Evolutionary conservation across 140 eudicot genomes (phyloP).

Genomic region (Anethum foeniculum): DNA sequence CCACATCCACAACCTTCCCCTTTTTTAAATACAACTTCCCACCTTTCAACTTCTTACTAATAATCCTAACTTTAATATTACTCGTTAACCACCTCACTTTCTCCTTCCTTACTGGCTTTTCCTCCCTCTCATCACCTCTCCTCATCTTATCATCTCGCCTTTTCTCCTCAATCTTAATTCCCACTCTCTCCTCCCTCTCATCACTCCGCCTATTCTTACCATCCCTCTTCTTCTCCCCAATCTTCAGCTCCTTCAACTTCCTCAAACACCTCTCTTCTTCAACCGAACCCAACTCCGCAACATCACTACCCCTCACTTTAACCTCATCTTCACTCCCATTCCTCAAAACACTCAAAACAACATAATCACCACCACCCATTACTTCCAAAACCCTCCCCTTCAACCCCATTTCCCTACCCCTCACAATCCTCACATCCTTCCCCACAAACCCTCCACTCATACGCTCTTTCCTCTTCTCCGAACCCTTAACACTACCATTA

Average conservation of each 20-base stretch:
- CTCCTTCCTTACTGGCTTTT: conserved; percentile 12
- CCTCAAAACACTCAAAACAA: conserved; percentile 33
- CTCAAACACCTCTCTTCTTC: conserved; percentile 51
- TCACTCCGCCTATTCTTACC: conserved; percentile 13
- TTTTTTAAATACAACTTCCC: conserved; percentile 70
- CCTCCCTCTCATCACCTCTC: conserved; percentile 20
- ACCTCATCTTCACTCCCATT: conserved; percentile 36
- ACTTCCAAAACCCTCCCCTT: conserved; percentile 43
- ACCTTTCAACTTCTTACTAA: conserved; percentile 61
- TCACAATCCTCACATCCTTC: conserved; percentile 43
- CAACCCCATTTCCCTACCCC: conserved; percentile 46
- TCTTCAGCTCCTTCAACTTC: conserved; percentile 33
- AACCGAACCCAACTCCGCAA: conserved; percentile 42
- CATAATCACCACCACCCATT: conserved; percentile 22
- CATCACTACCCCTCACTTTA: conserved; percentile 27
- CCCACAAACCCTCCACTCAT: conserved; percentile 26
- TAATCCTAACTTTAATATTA: conserved; percentile 67
- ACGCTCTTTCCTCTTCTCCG: neutral
- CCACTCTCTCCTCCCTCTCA: conserved; percentile 15
- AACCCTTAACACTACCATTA: conserved; percentile 11
- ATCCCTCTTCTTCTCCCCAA: conserved; percentile 15
- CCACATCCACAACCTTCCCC: conserved; percentile 84
- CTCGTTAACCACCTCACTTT: conserved; percentile 51
- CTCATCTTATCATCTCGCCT: conserved; percentile 16
- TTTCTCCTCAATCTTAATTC: conserved; percentile 10